A percentile compares a stretch with the other conserved stretches of the same genome.
phyloP scores from a whole-genome alignment of 768 basidiomycete species.

The Tubosaeta sp. region DNA sequence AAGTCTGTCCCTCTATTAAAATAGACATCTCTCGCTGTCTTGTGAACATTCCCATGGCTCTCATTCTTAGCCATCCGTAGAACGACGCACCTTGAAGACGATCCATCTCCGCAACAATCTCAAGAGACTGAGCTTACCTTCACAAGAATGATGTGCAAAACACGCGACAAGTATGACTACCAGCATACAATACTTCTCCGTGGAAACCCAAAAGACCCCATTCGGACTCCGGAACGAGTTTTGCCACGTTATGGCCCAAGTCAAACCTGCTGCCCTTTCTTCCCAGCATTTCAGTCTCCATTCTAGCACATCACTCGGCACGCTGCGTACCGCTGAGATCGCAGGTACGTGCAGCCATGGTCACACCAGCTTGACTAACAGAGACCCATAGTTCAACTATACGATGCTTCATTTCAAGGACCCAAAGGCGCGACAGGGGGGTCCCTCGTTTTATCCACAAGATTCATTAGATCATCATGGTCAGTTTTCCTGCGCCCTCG shows the following conservation, averaged over 20 bases:
- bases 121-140: no score
- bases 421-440: no score
- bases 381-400: constrained; percentile 62
- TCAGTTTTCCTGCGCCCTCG: no score
- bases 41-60: constrained; percentile 4
- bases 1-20: constrained; percentile 2
- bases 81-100: neutral
- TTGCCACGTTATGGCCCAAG: no score
- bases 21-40: constrained; percentile 5
- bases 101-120: constrained; percentile 1
- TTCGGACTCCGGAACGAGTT: no score
- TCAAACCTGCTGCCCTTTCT: constrained; percentile 1
- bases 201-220: no score
- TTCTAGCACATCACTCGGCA: constrained; percentile 27
- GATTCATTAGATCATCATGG: no score
- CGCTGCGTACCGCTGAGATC: constrained; percentile 64
- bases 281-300: constrained; percentile 1
- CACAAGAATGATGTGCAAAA: no score
- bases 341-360: constrained; percentile 38
- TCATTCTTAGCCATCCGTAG: no score
- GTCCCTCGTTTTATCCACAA: no score
- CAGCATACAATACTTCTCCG: no score
- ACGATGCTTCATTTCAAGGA: constrained; percentile 92
- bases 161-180: no score
- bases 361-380: neutral